Conservation (phyloP, 192 early-diverging fungal genomes). For the Coemansia interrupta region DNA sequence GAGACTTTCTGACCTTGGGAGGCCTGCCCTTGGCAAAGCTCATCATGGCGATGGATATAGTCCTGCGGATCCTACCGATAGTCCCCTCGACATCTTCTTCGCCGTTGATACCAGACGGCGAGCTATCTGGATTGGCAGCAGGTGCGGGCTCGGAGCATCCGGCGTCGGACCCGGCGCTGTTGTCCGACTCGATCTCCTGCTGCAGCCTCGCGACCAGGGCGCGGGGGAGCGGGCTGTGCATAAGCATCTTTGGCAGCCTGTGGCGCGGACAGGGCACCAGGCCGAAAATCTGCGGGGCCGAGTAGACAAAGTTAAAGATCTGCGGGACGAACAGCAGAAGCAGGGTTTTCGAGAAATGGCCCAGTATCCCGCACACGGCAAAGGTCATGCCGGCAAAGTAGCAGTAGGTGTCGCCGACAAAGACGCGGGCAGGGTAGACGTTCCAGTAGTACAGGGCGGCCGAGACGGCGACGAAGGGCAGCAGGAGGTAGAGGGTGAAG, state of each 20-base stretch:
- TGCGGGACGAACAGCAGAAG: conserved; percentile 94
- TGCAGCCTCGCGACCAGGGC: conserved; percentile 14
- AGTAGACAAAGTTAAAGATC: conserved; percentile 96
- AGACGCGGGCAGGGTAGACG: conserved; percentile 87
- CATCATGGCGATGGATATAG: conserved; percentile 41
- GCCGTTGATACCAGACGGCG: too few species aligned
- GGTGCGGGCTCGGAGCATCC: background rate
- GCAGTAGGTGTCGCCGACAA: conserved; percentile 95
- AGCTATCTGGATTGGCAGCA: background rate
- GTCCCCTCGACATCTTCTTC: background rate
- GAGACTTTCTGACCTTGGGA: background rate
- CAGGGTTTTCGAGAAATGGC: conserved; percentile 91
- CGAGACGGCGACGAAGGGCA: conserved; percentile 90
- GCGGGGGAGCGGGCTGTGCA: conserved; percentile 20
- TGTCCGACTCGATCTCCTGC: conserved; percentile 12
- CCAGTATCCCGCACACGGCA: conserved; percentile 92
- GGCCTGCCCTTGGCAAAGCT: conserved; percentile 46
- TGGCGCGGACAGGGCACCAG: conserved; percentile 95
- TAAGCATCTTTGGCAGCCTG: conserved; percentile 68
- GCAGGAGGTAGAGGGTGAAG: conserved; percentile 84
- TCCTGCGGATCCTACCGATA: conserved; percentile 11
- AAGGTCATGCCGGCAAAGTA: conserved; percentile 99
- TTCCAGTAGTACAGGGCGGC: conserved; percentile 80
- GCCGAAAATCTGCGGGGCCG: conserved; percentile 89
- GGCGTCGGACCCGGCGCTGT: conserved; percentile 15